Evolutionary conservation across 768 basidiomycete species (phyloP).

Genomic region (Boletus vermiculosoides): DNA sequence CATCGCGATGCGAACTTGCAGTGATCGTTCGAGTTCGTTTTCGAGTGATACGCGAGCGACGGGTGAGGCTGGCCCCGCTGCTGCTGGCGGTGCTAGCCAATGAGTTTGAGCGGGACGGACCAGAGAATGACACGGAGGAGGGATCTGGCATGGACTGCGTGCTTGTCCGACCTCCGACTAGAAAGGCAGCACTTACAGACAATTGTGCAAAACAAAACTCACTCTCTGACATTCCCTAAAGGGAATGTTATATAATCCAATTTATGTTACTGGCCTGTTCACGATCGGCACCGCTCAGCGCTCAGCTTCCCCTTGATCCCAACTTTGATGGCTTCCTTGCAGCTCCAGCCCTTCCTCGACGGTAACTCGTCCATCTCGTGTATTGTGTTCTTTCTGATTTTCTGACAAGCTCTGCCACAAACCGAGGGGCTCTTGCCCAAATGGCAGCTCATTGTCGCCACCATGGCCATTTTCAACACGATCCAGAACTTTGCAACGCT

Average conservation of each 20-base stretch:
- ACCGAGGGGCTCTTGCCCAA: slow-evolving; percentile 71
- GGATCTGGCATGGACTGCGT: slow-evolving; percentile 33
- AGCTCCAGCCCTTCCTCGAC: slow-evolving; percentile 21
- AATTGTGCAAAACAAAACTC: slow-evolving; percentile 22
- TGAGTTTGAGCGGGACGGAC: slow-evolving; percentile 36
- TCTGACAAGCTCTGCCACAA: slow-evolving; percentile 56
- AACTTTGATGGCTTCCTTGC: slow-evolving; percentile 7
- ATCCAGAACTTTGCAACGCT: slow-evolving; percentile 79
- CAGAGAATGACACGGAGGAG: slow-evolving; percentile 25
- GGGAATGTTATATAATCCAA: slow-evolving; percentile 31
- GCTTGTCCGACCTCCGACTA: slow-evolving; percentile 26
- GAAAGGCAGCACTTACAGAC: slow-evolving; percentile 11
- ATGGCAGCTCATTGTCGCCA: slow-evolving; percentile 85
- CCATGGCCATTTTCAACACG: slow-evolving; percentile 81
- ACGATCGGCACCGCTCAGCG: slow-evolving; percentile 20
- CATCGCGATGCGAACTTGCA: slow-evolving; percentile 28
- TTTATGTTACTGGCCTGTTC: neutral
- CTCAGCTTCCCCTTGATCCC: neutral
- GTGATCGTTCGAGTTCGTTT: slow-evolving; percentile 55
- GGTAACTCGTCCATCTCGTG: slow-evolving; percentile 6
- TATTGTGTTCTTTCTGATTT: neutral
- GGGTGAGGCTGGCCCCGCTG: slow-evolving; percentile 50
- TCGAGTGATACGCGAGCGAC: slow-evolving; percentile 47
- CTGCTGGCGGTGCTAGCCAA: slow-evolving; percentile 42
- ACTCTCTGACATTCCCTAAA: slow-evolving; percentile 7